Evolutionary conservation across 345 rosid genomes (phyloP), one percentile per base, ranked within the genome.

Genomic region (Lagerstroemia speciosa): DNA sequence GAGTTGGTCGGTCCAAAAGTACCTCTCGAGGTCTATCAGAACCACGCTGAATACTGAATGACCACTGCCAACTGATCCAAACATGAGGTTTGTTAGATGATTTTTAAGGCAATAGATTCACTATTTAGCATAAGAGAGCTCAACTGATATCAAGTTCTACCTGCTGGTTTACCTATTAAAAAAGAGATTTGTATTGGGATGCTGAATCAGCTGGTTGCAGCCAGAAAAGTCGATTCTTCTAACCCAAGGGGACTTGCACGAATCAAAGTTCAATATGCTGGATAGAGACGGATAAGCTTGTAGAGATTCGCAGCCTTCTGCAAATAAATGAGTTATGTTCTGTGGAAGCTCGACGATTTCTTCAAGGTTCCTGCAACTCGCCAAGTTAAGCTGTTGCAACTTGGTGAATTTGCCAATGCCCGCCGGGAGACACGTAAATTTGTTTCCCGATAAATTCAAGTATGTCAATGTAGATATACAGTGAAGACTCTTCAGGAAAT

Each of bases 391-490:
- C 38, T 24, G 63, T 0, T 30, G 69, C 38, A 69, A 24, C 43
- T 6, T 22, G 17, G 48, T 64, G 50, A 64, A 67, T 46, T 32
- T n/a, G 24, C 37, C 3, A 17, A 73, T 34, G 24, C 67, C 14
- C 8, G 46, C 32, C 1, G 71, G 75, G 7, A 73, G 26, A 33
- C 48, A 40, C 2, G 43, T 55, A 24, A 73, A 32, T 30, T 67
- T 67, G 63, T 67, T 73, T 34, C 61, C 29, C 0, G 62, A 61
- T n/a, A 73, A 48, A 61, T 73, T 63, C 62, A 74, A 66, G 1
- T 22, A n/a, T 0, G 0, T 19, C 65, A 70, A 32, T 6, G 53
- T 37, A n/a, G 53, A 31, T 26, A 1, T 12, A 27, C 69, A 64
- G 2, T 31, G 22, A 37, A 71, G 33, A 64, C 53, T 33, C 37